A percentile compares a stretch with the other conserved stretches of the same genome.
Conservation (phyloP, 2,329 filamentous ascomycete genomes). For the Microsporum ferrugineum region DNA sequence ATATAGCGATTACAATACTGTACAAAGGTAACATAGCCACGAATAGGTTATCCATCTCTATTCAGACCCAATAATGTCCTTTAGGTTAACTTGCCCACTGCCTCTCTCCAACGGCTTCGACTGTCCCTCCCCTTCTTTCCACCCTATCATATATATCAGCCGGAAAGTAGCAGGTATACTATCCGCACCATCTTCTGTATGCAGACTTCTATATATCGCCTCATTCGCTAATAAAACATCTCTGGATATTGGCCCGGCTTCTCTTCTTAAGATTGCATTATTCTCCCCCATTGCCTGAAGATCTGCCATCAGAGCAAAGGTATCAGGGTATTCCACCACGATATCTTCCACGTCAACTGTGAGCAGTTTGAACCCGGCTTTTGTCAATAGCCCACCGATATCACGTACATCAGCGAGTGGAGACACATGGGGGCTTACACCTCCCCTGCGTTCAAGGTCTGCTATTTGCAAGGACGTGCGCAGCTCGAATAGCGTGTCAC, state of each 20-base stretch:
- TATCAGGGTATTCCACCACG: slow-evolving; percentile 83
- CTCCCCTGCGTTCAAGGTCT: slow-evolving; percentile 80
- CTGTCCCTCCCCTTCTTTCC: slow-evolving; percentile 76
- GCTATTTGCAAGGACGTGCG: slow-evolving; percentile 87
- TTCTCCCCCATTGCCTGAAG: slow-evolving; percentile 93
- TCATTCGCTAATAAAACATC: slow-evolving; percentile 83
- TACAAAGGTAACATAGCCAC: background rate
- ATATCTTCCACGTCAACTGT: slow-evolving; percentile 98
- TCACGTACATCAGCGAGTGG: slow-evolving; percentile 87
- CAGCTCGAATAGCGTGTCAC: slow-evolving; percentile 86
- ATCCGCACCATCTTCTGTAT: slow-evolving; percentile 61
- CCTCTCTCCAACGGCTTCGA: slow-evolving; percentile 69
- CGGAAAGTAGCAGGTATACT: slow-evolving; percentile 79
- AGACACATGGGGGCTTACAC: slow-evolving; percentile 80
- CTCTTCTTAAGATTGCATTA: slow-evolving; percentile 76
- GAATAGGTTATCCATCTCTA: background rate
- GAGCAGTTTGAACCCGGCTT: slow-evolving; percentile 85
- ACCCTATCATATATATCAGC: slow-evolving; percentile 97
- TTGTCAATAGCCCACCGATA: slow-evolving; percentile 73
- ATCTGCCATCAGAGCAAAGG: slow-evolving; percentile 83
- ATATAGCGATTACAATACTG: background rate
- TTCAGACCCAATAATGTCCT: slow-evolving; percentile 55
- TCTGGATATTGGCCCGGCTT: slow-evolving; percentile 62
- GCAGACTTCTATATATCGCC: slow-evolving; percentile 75
- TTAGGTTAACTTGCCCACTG: slow-evolving; percentile 76